Base-by-base conservation (phyloP, 2,329 filamentous ascomycete genomes). In the Dactylellina parvicollis region DNA sequence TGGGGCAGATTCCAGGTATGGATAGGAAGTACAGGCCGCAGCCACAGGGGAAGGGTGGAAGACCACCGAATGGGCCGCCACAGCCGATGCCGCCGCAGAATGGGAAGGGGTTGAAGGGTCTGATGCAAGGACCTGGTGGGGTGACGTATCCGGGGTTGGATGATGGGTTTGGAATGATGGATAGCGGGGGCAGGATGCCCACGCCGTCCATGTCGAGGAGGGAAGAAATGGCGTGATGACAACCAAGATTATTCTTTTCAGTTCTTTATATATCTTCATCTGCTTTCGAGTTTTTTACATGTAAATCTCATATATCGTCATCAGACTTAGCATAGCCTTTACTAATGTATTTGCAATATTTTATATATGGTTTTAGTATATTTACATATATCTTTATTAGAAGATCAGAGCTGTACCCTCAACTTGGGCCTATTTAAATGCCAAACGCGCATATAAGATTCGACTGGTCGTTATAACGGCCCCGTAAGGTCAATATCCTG, bases 11-110 rank as follows among this genome's bases (percentile, higher is more conserved):
- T 24, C 69, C 69, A 3, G 69, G 69, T 1, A 46, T 56, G 20
- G 69, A 73, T 22, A 66, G 69, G 54, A 73, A 66, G 26, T 73
- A 73, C 47, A 46, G 69, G 30, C 60, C 69, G 28, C 69, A 60
- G 32, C 69, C 69, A 20, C 69, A 73, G 54, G 66, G 66, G 69
- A 73, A 60, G 16, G 69, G 69, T 49, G 60, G 60, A 22, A 47
- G 60, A 44, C 54, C 69, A 16, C 52, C 57, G 9, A 49, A 26
- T 8, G 66, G 57, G 5, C 52, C 50, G 5, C 52, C 30, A 40
- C 42, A 34, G 50, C 40, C 50, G 28, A 59, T 28, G 18, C 47
- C 50, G 3, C 32, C 54, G n/a, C 28, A 28, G 8, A 49, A 32
- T 44, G 50, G 50, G 12, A 71, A 38, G n/a, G 69, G 69, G 1